These are phyloP conservation scores for Pleurotus djamor DNA, from an alignment of 768 basidiomycete genomes.

Conservation along the genomic window DNA sequence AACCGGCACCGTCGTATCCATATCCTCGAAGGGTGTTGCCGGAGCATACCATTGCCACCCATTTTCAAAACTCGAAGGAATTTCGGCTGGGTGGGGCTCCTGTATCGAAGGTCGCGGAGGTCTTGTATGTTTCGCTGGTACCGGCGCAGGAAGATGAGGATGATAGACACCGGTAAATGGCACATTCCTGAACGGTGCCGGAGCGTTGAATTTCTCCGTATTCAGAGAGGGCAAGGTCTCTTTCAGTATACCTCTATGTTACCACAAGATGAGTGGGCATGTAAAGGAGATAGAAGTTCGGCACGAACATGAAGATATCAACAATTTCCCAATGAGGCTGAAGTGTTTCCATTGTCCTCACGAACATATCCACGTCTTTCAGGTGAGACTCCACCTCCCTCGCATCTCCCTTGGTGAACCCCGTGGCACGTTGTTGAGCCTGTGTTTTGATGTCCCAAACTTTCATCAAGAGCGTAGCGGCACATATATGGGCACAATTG, in stretches of 20 bases:
- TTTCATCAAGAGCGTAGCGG: conserved; percentile 50
- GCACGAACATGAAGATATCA: conserved; percentile 30
- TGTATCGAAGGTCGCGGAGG: neutral
- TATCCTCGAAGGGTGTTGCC: neutral
- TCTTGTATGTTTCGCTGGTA: neutral
- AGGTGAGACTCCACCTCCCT: conserved; percentile 34
- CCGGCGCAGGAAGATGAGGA: neutral
- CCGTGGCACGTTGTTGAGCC: conserved; percentile 29
- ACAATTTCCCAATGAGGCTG: conserved; percentile 32
- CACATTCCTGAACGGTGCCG: neutral
- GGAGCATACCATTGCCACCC: conserved; percentile 13
- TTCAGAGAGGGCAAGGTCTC: conserved; percentile 5
- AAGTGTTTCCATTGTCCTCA: conserved; percentile 37
- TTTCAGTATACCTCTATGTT: conserved; percentile 6
- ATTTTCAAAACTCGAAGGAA: conserved; percentile 1
- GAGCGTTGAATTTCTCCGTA: neutral
- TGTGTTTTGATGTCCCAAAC: conserved; percentile 58
- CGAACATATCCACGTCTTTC: conserved; percentile 35
- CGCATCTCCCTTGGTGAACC: conserved; percentile 22
- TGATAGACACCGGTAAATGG: neutral
- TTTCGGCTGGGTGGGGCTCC: neutral
- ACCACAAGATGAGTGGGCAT: too few relatives aligned
- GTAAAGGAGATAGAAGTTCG: too few relatives aligned
- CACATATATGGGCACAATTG: conserved; percentile 45
- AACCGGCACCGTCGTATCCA: neutral